Conservation (phyloP, 2,329 filamentous ascomycete species). For the Epichloe hybrida region DNA sequence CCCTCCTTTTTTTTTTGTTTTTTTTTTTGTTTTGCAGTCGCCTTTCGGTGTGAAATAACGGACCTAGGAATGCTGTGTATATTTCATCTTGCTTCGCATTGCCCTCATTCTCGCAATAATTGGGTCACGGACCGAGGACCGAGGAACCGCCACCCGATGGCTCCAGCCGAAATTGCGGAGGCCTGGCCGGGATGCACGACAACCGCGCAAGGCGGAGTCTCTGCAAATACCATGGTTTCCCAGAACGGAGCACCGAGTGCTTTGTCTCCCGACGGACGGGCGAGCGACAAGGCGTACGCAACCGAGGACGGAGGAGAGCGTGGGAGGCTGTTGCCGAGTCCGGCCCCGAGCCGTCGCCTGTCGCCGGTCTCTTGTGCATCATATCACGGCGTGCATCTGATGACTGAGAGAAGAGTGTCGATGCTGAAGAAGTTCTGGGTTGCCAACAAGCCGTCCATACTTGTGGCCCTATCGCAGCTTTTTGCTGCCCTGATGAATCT, state of each 20-base stretch:
- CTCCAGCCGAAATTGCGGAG: not conserved
- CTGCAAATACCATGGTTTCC: not conserved
- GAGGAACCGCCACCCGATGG: not conserved
- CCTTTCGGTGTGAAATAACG: not conserved
- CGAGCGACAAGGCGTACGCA: slow-evolving; percentile 1
- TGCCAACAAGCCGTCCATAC: slow-evolving; percentile 56
- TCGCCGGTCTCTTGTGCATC: slow-evolving; percentile 7
- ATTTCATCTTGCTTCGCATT: not conserved
- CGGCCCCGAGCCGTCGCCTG: slow-evolving; percentile 9
- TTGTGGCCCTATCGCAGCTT: slow-evolving; percentile 63
- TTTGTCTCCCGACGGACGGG: not conserved
- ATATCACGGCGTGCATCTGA: not conserved
- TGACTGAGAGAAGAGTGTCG: not conserved
- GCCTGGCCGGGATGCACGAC: not conserved
- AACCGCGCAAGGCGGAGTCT: not conserved
- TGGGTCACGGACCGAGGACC: not conserved
- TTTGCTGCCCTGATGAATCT: slow-evolving; percentile 83
- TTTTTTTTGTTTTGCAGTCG: not conserved
- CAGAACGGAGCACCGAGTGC: not conserved
- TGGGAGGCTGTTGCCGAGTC: slow-evolving; percentile 11
- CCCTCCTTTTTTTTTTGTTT: too few species aligned
- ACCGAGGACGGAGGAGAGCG: not conserved
- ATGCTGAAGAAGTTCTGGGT: slow-evolving; percentile 35
- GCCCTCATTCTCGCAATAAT: not conserved
- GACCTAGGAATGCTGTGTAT: not conserved